Base-by-base conservation (phyloP, 768 basidiomycete genomes). In the Crucibulum laeve region DNA sequence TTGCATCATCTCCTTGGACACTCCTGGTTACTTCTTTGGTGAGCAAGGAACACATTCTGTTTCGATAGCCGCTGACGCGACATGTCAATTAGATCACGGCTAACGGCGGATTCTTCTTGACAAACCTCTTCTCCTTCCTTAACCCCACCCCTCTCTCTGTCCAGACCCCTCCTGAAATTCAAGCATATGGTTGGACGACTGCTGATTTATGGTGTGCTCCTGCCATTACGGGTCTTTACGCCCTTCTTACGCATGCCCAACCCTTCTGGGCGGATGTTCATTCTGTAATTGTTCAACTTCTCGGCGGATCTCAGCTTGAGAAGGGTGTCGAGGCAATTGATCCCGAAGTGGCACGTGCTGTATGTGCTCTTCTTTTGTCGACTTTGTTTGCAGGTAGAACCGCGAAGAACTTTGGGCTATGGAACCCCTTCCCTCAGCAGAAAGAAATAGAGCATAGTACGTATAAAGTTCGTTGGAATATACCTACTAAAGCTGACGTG, bases 121-220 rank as follows among this genome's bases (percentile, higher is more conserved):
- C 76, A 24, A 87, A 84, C 65, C 67, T 85, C 37, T 77, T 85
- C 65, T 84, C 83, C 26, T 79, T 90, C 63, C 71, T 91, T 32
- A 77, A 83, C 47, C 87, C 91, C 0, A 80, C 81, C 4, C 68
- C 84, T 0, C 69, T 90, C 46, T 55, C 75, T 4, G 60, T 93
- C 17, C 69, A 80, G 25, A 91, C 90, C 0, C 92, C 93, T 1
- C 72, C 82, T 0, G 92, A 94, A 58, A 73, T 96, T 5, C 71
- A 72, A 42, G 76, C 88, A 0, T 85, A 84, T 45, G 93, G 93
- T 10, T 95, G 92, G 92, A 85, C 82, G 33, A 79, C 82, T 18
- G 76, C 80, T 0, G 93, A 95, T 57, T 60, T 92, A 23, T 95
- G 92, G 91, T 79, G 79, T 61, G 90, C 92, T 6, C 83, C 90